Conservation (phyloP, 192 early-diverging fungal species). For the Diversispora epigaea region DNA sequence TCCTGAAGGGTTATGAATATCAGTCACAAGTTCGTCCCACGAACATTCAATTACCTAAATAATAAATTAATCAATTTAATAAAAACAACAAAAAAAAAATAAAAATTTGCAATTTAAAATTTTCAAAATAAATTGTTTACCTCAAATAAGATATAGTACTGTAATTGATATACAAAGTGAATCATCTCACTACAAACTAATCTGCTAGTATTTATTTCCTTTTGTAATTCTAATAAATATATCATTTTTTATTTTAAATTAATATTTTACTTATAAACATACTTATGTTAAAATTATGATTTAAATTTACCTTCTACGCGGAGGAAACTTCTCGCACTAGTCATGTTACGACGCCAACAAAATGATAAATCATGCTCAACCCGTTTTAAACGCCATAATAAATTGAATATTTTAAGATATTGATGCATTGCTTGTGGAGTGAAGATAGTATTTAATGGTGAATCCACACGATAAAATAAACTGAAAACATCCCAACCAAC, state of each 20-base stretch:
- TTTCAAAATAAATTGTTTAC: slow-evolving; percentile 39
- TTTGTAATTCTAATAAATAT: slow-evolving; percentile 43
- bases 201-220: slow-evolving; percentile 66
- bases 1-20: slow-evolving; percentile 55
- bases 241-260: neutral
- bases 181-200: slow-evolving; percentile 83
- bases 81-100: too few relatives aligned
- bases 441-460: slow-evolving; percentile 85
- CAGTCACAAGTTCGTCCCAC: slow-evolving; percentile 75
- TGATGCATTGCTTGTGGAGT: slow-evolving; percentile 68
- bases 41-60: slow-evolving; percentile 77
- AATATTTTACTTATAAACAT: neutral
- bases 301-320: slow-evolving; percentile 42
- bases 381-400: slow-evolving; percentile 87
- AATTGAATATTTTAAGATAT: slow-evolving; percentile 83
- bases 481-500: slow-evolving; percentile 92
- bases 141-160: slow-evolving; percentile 92
- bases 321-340: slow-evolving; percentile 55
- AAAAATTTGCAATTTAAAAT: neutral
- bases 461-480: slow-evolving; percentile 80
- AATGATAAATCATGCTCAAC: slow-evolving; percentile 74
- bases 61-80: neutral
- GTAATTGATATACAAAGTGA: slow-evolving; percentile 91
- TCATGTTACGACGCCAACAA: slow-evolving; percentile 78
- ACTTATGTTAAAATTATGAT: neutral